Conservation (phyloP, 805 yeast species). For the Maudiozyma bulderi region DNA sequence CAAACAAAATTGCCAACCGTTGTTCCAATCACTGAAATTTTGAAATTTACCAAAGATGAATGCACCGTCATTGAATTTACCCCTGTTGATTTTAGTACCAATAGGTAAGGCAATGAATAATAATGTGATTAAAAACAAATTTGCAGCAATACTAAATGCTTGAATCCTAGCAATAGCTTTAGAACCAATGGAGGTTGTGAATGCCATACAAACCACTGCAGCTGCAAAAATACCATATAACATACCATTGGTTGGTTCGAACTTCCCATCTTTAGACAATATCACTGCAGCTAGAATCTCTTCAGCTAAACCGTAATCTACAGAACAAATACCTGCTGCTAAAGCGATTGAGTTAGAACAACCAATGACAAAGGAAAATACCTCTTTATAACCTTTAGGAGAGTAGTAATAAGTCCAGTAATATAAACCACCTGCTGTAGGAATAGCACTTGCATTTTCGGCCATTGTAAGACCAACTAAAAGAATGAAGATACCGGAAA, state of each 20-base stretch:
- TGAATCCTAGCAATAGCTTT: slow-evolving; percentile 49
- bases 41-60: slow-evolving; percentile 47
- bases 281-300: slow-evolving; percentile 52
- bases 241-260: slow-evolving; percentile 43
- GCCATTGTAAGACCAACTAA: slow-evolving; percentile 55
- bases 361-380: slow-evolving; percentile 55
- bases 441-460: slow-evolving; percentile 58
- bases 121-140: slow-evolving; percentile 42
- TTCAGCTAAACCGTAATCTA: slow-evolving; percentile 58
- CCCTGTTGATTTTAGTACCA: slow-evolving; percentile 36
- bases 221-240: slow-evolving; percentile 61
- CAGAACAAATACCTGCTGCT: slow-evolving; percentile 56
- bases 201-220: slow-evolving; percentile 42
- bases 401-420: slow-evolving; percentile 62
- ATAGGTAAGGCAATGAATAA: slow-evolving; percentile 57
- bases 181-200: slow-evolving; percentile 48
- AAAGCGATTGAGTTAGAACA: slow-evolving; percentile 59
- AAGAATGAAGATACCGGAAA: slow-evolving; percentile 43
- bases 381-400: slow-evolving; percentile 42
- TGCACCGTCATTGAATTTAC: slow-evolving; percentile 37
- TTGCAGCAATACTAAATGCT: slow-evolving; percentile 45
- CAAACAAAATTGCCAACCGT: slow-evolving; percentile 47
- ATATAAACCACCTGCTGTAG: slow-evolving; percentile 69
- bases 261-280: slow-evolving; percentile 44
- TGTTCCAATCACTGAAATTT: slow-evolving; percentile 46